Conservation (phyloP, 345 rosid species). For the Pistacia integerrima region DNA sequence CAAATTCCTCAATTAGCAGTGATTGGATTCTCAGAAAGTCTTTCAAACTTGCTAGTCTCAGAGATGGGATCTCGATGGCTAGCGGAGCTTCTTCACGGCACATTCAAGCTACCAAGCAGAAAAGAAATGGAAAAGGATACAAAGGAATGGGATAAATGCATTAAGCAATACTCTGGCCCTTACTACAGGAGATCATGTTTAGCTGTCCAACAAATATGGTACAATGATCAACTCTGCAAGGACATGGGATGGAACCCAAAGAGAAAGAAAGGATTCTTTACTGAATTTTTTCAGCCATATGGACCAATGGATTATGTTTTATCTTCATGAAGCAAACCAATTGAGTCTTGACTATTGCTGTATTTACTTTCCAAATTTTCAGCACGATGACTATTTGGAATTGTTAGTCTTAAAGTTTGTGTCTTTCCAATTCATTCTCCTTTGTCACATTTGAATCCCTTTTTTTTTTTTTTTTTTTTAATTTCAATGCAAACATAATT, state of each 20-base stretch:
- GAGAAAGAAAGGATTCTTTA: constrained; percentile 37
- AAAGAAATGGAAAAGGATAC: constrained; percentile 42
- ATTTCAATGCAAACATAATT: neutral
- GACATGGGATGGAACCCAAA: constrained; percentile 46
- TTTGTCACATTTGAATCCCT: too few species aligned
- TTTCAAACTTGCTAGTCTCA: constrained; percentile 39
- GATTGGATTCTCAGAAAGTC: constrained; percentile 40
- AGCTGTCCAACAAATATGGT: constrained; percentile 40
- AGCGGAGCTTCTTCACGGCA: constrained; percentile 38
- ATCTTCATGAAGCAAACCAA: constrained; percentile 2
- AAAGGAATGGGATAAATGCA: constrained; percentile 28
- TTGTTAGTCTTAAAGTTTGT: too few species aligned
- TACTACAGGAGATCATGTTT: constrained; percentile 37
- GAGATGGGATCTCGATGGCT: constrained; percentile 47
- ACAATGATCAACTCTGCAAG: constrained; percentile 43
- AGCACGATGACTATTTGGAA: too few species aligned
- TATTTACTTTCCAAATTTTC: too few species aligned
- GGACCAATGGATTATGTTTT: constrained; percentile 42
- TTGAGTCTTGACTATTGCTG: too few species aligned
- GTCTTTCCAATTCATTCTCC: too few species aligned
- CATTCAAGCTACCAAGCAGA: constrained; percentile 35
- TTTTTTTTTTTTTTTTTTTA: too few species aligned
- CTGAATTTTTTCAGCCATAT: constrained; percentile 43
- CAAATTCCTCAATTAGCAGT: constrained; percentile 46
- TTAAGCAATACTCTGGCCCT: constrained; percentile 28